Evolutionary conservation across 2,329 filamentous ascomycete species (phyloP), one percentile per base, ranked within the genome.

Genomic region (Cladosporium colombiae): DNA sequence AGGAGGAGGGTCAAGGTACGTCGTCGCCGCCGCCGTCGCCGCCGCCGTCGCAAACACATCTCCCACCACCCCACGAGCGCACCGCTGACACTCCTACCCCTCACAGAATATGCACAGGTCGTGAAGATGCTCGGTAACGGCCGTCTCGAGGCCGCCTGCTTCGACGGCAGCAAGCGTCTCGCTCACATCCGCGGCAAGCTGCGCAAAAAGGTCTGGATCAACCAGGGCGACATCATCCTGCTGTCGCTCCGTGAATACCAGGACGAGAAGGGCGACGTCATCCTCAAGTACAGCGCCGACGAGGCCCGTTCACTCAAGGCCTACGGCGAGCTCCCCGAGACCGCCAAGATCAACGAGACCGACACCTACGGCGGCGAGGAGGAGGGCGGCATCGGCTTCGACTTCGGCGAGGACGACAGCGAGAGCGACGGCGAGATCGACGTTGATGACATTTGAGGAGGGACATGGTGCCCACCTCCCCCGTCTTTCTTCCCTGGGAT

Each of bases 151-250:
- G 93, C 93, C 21, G 84, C 93, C 73, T 98, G 94, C 84, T 99
- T 99, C 81, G 95, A 98, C 79, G 94, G 94, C 78, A 89, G 90
- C 72, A 93, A 93, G 80, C 89, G 92, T 68, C 87, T 92, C 49
- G 91, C 90, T 70, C 90, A 94, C 79, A 92, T 92, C 75, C 92
- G 94, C 70, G 94, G 94, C 83, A 98, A 99, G 83, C 91, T 99
- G 76, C 89, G 95, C 76, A 99, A 99, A 88, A 99, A 99, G 88
- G 95, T 98, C 81, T 97, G 93, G 93, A 97, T 97, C 86, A 97
- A 97, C 86, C 93, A 97, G 84, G 93, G 93, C 77, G 92, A 97
- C 79, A 97, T 97, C 79, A 93, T 94, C 79, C 87, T 94, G 55
- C 85, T 94, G 68, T 93, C 90, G 40, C 89, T 96, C 68, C 91